Conservation (phyloP, 768 basidiomycete species). For the Rhodotorula kratochvilovae region DNA sequence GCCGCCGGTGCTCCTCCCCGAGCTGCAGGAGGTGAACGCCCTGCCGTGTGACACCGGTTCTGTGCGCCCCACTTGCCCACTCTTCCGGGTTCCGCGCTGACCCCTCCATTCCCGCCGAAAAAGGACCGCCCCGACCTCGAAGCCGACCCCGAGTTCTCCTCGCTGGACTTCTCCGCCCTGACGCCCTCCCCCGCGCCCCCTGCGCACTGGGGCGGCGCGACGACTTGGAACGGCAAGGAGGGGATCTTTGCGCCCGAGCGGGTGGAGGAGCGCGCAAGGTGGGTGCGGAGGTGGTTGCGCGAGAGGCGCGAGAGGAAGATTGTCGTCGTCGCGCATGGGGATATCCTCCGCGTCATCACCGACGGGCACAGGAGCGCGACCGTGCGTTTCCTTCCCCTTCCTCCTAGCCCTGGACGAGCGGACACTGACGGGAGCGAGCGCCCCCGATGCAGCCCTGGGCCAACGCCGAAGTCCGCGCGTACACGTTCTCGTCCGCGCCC, state of each 20-base stretch:
- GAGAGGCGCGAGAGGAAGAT: constrained; percentile 45
- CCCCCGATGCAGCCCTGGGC: constrained; percentile 43
- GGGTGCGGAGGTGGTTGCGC: constrained; percentile 45
- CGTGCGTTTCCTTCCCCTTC: constrained; percentile 4
- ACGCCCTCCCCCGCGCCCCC: background rate
- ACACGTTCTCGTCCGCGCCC: constrained; percentile 40
- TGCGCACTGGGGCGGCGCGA: constrained; percentile 17
- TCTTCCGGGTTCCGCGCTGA: background rate
- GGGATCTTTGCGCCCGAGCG: constrained; percentile 40
- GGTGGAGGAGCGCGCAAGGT: constrained; percentile 22
- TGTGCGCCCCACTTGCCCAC: constrained; percentile 11
- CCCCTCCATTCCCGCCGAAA: background rate
- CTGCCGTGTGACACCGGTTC: constrained; percentile 40
- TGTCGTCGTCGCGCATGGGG: constrained; percentile 48
- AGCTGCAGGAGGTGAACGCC: constrained; percentile 45
- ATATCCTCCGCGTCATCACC: constrained; percentile 43
- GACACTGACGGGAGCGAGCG: background rate
- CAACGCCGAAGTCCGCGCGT: constrained; percentile 46
- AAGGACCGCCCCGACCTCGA: constrained; percentile 30
- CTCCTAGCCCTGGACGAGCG: background rate
- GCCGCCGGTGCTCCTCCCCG: constrained; percentile 44
- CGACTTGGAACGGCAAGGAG: constrained; percentile 43
- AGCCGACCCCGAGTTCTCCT: constrained; percentile 39
- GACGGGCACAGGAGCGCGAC: constrained; percentile 24
- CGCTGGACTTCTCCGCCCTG: constrained; percentile 44